Conservation (phyloP, 2,329 filamentous ascomycete genomes). For the Dryadomyces quercus-mongolicae region DNA sequence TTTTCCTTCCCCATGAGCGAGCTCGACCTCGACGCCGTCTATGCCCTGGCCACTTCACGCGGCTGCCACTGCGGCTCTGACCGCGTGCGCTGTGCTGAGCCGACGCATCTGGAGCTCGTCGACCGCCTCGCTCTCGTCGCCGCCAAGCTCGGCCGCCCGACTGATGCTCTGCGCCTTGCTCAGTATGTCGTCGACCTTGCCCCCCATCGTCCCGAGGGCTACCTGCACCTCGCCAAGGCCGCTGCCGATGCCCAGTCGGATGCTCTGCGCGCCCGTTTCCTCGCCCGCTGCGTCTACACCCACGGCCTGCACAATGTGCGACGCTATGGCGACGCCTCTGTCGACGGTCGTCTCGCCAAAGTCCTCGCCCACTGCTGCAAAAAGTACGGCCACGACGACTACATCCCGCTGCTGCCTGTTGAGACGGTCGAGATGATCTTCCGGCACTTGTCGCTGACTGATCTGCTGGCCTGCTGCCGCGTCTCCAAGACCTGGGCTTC, state of each 20-base stretch:
- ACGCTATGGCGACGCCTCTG: neutral
- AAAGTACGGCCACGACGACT: slow-evolving; percentile 7
- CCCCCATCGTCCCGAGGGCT: slow-evolving; percentile 7
- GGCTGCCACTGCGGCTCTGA: slow-evolving; percentile 10
- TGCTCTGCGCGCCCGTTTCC: slow-evolving; percentile 1
- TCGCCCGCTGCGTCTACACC: slow-evolving; percentile 9
- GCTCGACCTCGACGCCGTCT: slow-evolving; percentile 9
- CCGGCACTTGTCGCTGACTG: slow-evolving; percentile 2
- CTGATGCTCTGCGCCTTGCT: neutral
- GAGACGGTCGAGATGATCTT: slow-evolving; percentile 9
- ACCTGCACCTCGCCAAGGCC: slow-evolving; percentile 9
- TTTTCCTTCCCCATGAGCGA: slow-evolving; percentile 1
- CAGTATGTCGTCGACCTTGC: slow-evolving; percentile 9
- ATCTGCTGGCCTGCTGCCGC: slow-evolving; percentile 3
- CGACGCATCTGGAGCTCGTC: slow-evolving; percentile 5
- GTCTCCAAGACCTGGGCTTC: slow-evolving; percentile 6
- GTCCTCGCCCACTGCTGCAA: slow-evolving; percentile 4
- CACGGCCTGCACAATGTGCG: slow-evolving; percentile 11
- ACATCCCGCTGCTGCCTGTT: slow-evolving; percentile 6
- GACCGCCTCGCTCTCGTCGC: slow-evolving; percentile 2
- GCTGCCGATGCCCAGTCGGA: neutral
- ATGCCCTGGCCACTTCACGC: slow-evolving; percentile 1
- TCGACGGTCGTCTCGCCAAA: neutral
- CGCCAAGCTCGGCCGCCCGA: neutral
- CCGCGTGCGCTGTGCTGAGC: slow-evolving; percentile 4